Conservation (phyloP, 2,329 filamentous ascomycete species). For the Helminthosporium solani region DNA sequence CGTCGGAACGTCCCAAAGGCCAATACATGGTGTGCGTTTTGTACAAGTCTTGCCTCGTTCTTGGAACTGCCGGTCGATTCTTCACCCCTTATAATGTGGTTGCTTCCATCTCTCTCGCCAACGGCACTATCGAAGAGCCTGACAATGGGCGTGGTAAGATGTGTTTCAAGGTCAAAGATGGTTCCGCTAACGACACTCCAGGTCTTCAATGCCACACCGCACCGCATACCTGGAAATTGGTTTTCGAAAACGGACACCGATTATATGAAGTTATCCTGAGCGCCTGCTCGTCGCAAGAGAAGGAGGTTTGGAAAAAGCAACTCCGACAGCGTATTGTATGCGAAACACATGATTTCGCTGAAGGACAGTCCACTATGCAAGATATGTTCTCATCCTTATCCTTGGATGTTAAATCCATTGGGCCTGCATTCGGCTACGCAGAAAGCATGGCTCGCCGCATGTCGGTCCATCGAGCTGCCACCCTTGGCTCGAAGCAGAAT, state of each 20-base stretch:
- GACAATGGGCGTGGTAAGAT: constrained; percentile 71
- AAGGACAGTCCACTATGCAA: constrained; percentile 49
- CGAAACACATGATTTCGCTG: constrained; percentile 53
- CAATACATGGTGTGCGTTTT: constrained; percentile 82
- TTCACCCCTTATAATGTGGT: constrained; percentile 70
- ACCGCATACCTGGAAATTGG: constrained; percentile 86
- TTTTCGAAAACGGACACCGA: constrained; percentile 75
- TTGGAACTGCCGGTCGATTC: constrained; percentile 67
- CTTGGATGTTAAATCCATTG: constrained; percentile 71
- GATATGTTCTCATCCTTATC: constrained; percentile 64
- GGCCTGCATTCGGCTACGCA: constrained; percentile 72
- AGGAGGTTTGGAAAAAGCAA: constrained; percentile 74
- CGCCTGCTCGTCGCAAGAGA: constrained; percentile 79
- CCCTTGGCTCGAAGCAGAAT: constrained; percentile 67
- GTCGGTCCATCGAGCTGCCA: constrained; percentile 77
- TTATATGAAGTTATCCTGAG: constrained; percentile 84
- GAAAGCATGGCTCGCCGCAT: constrained; percentile 65
- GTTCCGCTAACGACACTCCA: constrained; percentile 38
- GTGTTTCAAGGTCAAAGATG: not conserved
- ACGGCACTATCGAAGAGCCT: constrained; percentile 66
- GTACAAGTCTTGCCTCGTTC: constrained; percentile 76
- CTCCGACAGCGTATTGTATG: constrained; percentile 56
- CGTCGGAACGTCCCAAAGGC: constrained; percentile 65
- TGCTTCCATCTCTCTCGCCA: constrained; percentile 69
- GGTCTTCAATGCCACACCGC: constrained; percentile 85